These are phyloP conservation scores for Fusarium dlaminii DNA, from an alignment of 2,329 filamentous ascomycete genomes.

Conservation along the genomic window DNA sequence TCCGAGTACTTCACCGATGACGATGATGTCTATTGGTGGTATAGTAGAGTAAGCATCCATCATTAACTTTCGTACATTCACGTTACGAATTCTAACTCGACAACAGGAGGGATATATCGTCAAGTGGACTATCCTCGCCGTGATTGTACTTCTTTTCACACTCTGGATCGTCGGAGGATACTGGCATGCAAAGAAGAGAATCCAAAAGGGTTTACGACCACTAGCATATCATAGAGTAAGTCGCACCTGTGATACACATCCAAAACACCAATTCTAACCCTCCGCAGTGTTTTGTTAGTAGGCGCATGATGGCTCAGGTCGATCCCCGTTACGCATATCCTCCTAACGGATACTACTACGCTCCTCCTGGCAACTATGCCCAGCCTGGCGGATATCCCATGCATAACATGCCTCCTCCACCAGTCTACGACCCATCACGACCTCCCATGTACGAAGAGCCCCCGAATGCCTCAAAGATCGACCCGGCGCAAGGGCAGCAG, in stretches of 20 bases:
- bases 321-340: slow-evolving; percentile 61
- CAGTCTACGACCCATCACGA: slow-evolving; percentile 67
- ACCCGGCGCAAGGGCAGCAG: slow-evolving; percentile 57
- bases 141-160: slow-evolving; percentile 66
- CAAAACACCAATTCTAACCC: not conserved
- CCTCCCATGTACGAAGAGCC: slow-evolving; percentile 65
- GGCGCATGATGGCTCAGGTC: slow-evolving; percentile 55
- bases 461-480: slow-evolving; percentile 62
- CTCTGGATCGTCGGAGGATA: slow-evolving; percentile 74
- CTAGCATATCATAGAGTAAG: slow-evolving; percentile 75
- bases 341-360: slow-evolving; percentile 51
- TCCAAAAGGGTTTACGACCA: slow-evolving; percentile 72
- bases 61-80: not conserved
- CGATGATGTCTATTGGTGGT: slow-evolving; percentile 44
- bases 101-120: slow-evolving; percentile 69
- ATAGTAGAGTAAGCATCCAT: slow-evolving; percentile 40
- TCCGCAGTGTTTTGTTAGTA: slow-evolving; percentile 62
- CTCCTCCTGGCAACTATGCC: slow-evolving; percentile 45
- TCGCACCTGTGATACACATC: not conserved
- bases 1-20: slow-evolving; percentile 14
- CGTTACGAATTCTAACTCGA: slow-evolving; percentile 5
- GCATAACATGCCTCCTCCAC: slow-evolving; percentile 59
- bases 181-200: slow-evolving; percentile 72
- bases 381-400: slow-evolving; percentile 42
- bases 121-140: slow-evolving; percentile 76